A percentile compares a stretch with the other conserved stretches of the same genome.
Conservation (phyloP, 1,139 yeast genomes). For the Candida frijolesensis region DNA sequence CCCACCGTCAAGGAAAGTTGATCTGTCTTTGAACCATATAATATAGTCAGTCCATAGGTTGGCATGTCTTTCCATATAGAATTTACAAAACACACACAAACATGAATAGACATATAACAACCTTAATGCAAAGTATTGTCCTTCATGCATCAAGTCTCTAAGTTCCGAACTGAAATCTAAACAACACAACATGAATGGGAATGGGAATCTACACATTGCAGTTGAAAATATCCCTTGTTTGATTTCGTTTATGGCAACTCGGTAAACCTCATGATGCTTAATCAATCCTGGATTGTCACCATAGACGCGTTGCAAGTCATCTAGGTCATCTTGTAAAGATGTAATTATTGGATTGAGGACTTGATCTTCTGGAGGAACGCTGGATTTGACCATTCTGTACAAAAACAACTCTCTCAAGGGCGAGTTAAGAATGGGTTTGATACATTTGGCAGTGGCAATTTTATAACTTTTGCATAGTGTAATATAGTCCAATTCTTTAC, state of each 20-base stretch:
- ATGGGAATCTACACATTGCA: background rate
- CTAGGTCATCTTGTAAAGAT: background rate
- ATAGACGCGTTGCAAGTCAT: background rate
- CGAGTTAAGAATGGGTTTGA: background rate
- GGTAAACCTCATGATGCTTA: background rate
- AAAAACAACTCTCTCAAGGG: background rate
- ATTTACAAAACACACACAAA: constrained; percentile 11
- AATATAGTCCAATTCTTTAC: background rate
- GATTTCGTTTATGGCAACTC: background rate
- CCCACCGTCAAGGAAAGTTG: constrained; percentile 10
- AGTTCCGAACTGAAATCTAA: background rate
- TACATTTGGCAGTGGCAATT: background rate
- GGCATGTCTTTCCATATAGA: constrained; percentile 8
- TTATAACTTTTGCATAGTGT: background rate
- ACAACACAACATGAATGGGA: constrained; percentile 1
- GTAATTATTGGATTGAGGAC: background rate
- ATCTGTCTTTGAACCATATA: constrained; percentile 11
- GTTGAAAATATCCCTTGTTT: constrained; percentile 3
- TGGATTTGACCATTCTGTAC: constrained; percentile 1
- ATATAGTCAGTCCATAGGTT: constrained; percentile 16
- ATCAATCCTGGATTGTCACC: background rate
- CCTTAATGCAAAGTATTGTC: constrained; percentile 14
- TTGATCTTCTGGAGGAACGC: background rate
- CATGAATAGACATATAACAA: constrained; percentile 16
- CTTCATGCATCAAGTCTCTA: constrained; percentile 2